These are phyloP conservation scores for Puccinia polysora DNA, from an alignment of 1,284 basidiomycete genomes.

Conservation along the genomic window DNA sequence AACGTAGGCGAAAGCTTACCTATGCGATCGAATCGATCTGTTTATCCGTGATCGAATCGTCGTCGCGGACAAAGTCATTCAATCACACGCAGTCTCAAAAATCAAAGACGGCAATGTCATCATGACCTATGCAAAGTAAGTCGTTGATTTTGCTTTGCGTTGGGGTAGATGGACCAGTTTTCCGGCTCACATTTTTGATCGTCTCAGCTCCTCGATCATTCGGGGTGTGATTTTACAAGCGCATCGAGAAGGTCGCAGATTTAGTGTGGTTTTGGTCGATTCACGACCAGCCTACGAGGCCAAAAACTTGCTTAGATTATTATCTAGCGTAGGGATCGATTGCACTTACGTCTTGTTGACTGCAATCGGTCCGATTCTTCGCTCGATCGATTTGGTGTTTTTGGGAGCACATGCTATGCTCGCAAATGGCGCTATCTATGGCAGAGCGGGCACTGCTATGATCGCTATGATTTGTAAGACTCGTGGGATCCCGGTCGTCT, in stretches of 20 bases:
- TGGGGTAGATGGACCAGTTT: not conserved
- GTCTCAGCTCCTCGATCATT: slow-evolving; percentile 77
- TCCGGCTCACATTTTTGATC: slow-evolving; percentile 12
- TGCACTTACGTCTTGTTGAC: slow-evolving; percentile 89
- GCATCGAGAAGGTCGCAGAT: slow-evolving; percentile 60
- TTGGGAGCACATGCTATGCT: slow-evolving; percentile 90
- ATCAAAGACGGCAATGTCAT: slow-evolving; percentile 90
- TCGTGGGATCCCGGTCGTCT: slow-evolving; percentile 83
- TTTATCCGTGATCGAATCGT: slow-evolving; percentile 93
- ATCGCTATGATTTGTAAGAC: slow-evolving; percentile 93
- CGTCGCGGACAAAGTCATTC: slow-evolving; percentile 87
- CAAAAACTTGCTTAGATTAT: slow-evolving; percentile 68
- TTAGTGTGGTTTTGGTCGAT: slow-evolving; percentile 91
- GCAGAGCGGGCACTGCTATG: slow-evolving; percentile 87
- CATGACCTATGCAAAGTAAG: slow-evolving; percentile 81
- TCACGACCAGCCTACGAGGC: slow-evolving; percentile 89
- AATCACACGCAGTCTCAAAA: slow-evolving; percentile 79
- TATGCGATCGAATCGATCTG: slow-evolving; percentile 81
- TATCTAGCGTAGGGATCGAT: slow-evolving; percentile 70
- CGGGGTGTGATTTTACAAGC: slow-evolving; percentile 82
- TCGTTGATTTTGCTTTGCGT: slow-evolving; percentile 11
- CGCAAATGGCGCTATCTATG: slow-evolving; percentile 89
- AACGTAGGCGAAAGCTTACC: slow-evolving; percentile 74
- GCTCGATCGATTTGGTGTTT: slow-evolving; percentile 72
- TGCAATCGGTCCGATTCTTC: slow-evolving; percentile 76